phyloP scores from a whole-genome alignment of 768 basidiomycete genomes.

The Boletus insuetus region DNA sequence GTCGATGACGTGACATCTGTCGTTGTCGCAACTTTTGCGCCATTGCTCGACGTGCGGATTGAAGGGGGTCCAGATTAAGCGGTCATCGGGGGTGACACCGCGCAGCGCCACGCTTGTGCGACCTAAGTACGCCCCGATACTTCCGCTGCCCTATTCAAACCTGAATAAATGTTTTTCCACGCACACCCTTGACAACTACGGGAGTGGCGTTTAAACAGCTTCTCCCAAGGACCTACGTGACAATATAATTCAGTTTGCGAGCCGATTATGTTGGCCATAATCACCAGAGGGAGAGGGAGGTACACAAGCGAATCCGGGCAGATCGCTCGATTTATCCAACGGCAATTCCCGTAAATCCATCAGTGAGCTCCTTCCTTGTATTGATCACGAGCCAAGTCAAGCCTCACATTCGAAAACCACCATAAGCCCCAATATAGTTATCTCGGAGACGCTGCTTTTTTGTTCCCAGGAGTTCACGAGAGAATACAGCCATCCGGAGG shows the following conservation, averaged over 20 bases:
- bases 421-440: background rate
- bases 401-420: constrained; percentile 2
- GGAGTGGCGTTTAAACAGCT: constrained; percentile 1
- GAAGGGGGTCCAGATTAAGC: background rate
- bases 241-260: background rate
- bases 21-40: too few relatives aligned
- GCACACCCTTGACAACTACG: background rate
- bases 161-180: background rate
- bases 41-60: background rate
- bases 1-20: background rate
- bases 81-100: background rate
- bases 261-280: background rate
- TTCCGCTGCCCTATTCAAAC: background rate
- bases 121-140: background rate
- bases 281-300: background rate
- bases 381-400: background rate
- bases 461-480: background rate
- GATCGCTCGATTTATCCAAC: constrained; percentile 8
- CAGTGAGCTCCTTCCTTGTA: constrained; percentile 2
- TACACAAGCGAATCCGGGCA: background rate
- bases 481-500: constrained; percentile 27
- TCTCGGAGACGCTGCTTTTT: background rate
- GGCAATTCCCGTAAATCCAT: constrained; percentile 14
- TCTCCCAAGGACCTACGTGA: constrained; percentile 3
- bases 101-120: background rate